These are phyloP conservation scores for Penicillium sp. DNA, from an alignment of 2,329 filamentous ascomycete species.

Conservation along the genomic window DNA sequence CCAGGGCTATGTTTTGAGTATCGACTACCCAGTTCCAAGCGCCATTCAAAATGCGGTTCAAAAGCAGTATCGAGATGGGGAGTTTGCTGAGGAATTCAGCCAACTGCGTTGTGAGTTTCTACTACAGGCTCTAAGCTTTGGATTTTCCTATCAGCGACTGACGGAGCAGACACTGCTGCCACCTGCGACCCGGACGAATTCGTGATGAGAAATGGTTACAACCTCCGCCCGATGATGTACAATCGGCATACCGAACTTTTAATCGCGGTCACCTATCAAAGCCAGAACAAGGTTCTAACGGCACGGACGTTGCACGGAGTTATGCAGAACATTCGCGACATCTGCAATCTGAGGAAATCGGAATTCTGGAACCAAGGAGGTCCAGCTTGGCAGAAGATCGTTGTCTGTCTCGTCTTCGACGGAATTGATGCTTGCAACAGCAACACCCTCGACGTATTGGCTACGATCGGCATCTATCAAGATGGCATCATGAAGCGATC, in stretches of 20 bases:
- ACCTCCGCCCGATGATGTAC: slow-evolving; percentile 95
- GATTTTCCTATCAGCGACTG: no score
- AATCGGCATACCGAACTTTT: slow-evolving; percentile 95
- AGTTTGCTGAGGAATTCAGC: slow-evolving; percentile 84
- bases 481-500: slow-evolving; percentile 98
- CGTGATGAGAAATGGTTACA: slow-evolving; percentile 97
- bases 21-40: slow-evolving; percentile 94
- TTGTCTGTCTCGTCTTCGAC: slow-evolving; percentile 92
- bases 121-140: no score
- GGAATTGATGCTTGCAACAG: slow-evolving; percentile 97
- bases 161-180: slow-evolving; percentile 68
- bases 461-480: slow-evolving; percentile 91
- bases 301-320: slow-evolving; percentile 91
- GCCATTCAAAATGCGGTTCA: slow-evolving; percentile 97
- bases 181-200: slow-evolving; percentile 98
- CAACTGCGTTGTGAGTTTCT: slow-evolving; percentile 70
- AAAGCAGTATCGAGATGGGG: slow-evolving; percentile 84
- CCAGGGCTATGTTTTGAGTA: slow-evolving; percentile 90
- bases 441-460: slow-evolving; percentile 84
- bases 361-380: slow-evolving; percentile 99
- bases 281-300: slow-evolving; percentile 96
- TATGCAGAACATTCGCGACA: slow-evolving; percentile 97
- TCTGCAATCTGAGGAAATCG: slow-evolving; percentile 96
- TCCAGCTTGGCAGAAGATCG: slow-evolving; percentile 98
- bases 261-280: slow-evolving; percentile 98